These are phyloP conservation scores for Rosa chinensis DNA, from an alignment of 306 rosid species.

Conservation along the genomic window DNA sequence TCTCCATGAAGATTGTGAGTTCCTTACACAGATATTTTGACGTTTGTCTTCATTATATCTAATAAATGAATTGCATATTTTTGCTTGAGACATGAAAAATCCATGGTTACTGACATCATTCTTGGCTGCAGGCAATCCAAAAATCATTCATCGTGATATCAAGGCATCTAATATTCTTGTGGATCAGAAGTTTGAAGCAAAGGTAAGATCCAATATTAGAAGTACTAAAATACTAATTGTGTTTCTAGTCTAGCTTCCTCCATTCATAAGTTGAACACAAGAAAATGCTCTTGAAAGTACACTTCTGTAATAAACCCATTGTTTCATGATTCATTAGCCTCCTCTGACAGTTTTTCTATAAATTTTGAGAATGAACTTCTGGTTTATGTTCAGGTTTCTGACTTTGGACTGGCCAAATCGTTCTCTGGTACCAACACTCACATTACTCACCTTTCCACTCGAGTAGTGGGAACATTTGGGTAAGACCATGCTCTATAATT, in stretches of 20 bases:
- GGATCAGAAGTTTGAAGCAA: slow-evolving; percentile 53
- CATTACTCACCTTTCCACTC: slow-evolving; percentile 30
- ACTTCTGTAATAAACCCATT: not conserved
- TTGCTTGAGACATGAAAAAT: not conserved
- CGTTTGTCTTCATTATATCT: not conserved
- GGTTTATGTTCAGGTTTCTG: slow-evolving; percentile 33
- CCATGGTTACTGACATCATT: slow-evolving; percentile 18
- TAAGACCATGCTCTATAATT: not conserved
- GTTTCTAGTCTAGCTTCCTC: not conserved
- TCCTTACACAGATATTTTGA: not conserved
- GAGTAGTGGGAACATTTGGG: slow-evolving; percentile 38
- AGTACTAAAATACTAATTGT: not conserved
- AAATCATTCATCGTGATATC: slow-evolving; percentile 68
- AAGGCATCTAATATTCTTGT: slow-evolving; percentile 71
- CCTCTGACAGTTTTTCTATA: not conserved
- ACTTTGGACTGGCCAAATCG: slow-evolving; percentile 43
- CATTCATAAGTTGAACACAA: not conserved
- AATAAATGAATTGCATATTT: not conserved
- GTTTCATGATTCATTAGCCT: not conserved
- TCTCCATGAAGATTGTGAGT: slow-evolving; percentile 62
- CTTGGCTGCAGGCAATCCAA: slow-evolving; percentile 47
- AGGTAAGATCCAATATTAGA: slow-evolving; percentile 32
- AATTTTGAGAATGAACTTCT: not conserved
- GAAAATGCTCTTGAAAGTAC: not conserved
- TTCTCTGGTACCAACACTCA: slow-evolving; percentile 32